Percentiles rank a stretch among this genome's conserved stretches.
Conservation (phyloP, 1,139 yeast species). For the Yamadazyma dushanensis region DNA sequence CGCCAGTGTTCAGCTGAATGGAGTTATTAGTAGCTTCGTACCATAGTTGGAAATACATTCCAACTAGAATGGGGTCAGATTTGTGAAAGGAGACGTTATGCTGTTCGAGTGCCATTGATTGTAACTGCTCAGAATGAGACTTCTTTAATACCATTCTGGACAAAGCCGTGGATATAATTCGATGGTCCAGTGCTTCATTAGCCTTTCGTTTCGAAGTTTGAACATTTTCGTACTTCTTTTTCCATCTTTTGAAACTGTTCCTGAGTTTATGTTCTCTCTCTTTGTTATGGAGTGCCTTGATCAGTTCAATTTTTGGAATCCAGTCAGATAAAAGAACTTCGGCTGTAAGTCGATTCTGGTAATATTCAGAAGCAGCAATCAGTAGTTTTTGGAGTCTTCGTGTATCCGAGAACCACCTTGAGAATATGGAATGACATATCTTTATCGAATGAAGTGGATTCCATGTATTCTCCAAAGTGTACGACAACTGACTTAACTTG, state of each 20-base stretch:
- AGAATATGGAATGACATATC: slow-evolving; percentile 4
- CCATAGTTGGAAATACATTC: not conserved
- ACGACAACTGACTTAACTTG: slow-evolving; percentile 10
- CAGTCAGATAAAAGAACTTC: slow-evolving; percentile 12
- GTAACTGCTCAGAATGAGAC: not conserved
- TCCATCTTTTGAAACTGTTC: slow-evolving; percentile 10
- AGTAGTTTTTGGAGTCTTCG: slow-evolving; percentile 6
- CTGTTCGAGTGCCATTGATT: not conserved
- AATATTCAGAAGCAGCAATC: slow-evolving; percentile 13
- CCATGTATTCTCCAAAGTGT: slow-evolving; percentile 13
- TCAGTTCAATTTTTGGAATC: slow-evolving; percentile 7
- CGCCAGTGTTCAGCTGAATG: not conserved
- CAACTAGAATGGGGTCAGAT: not conserved
- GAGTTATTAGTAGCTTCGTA: not conserved
- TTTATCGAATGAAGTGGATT: not conserved
- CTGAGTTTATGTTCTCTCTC: not conserved
- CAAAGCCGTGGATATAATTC: not conserved
- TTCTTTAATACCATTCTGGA: not conserved
- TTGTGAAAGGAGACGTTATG: not conserved
- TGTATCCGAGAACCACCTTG: slow-evolving; percentile 10
- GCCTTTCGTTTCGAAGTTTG: not conserved
- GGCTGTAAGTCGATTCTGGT: slow-evolving; percentile 11
- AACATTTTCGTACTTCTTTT: not conserved
- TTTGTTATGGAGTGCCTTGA: slow-evolving; percentile 1
- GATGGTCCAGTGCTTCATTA: too few species aligned